These are phyloP conservation scores for Cercospora nicotianae DNA, from an alignment of 2,329 filamentous ascomycete species.

Conservation along the genomic window DNA sequence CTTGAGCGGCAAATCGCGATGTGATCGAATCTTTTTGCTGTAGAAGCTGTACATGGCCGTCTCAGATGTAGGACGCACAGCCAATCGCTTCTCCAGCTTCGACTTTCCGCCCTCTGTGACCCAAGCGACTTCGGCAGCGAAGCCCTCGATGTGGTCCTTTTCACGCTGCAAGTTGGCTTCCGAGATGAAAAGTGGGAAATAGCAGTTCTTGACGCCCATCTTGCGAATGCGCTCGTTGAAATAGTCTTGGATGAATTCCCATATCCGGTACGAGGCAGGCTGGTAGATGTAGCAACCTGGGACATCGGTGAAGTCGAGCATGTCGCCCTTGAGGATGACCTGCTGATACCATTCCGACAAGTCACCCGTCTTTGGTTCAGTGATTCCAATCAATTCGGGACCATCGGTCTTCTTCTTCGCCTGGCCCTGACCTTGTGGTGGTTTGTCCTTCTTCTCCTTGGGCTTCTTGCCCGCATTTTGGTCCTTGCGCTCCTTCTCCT, in stretches of 20 bases:
- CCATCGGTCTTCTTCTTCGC: slow-evolving; percentile 54
- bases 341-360: slow-evolving; percentile 97
- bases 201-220: slow-evolving; percentile 91
- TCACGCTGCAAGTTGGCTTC: slow-evolving; percentile 81
- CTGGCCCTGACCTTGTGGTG: slow-evolving; percentile 29
- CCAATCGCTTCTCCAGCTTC: slow-evolving; percentile 79
- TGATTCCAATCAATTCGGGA: slow-evolving; percentile 78
- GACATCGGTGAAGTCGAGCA: slow-evolving; percentile 98
- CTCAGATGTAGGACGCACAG: slow-evolving; percentile 68
- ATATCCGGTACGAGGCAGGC: slow-evolving; percentile 66
- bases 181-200: slow-evolving; percentile 94
- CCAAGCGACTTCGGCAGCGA: slow-evolving; percentile 89
- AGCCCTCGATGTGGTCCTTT: slow-evolving; percentile 98
- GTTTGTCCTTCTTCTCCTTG: slow-evolving; percentile 34
- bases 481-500: slow-evolving; percentile 40
- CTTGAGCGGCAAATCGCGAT: slow-evolving; percentile 89
- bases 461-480: slow-evolving; percentile 35
- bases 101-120: slow-evolving; percentile 88
- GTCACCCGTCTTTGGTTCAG: slow-evolving; percentile 78
- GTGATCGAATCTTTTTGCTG: slow-evolving; percentile 93
- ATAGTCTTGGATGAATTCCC: slow-evolving; percentile 63
- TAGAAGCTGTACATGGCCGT: slow-evolving; percentile 96
- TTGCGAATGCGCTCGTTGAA: slow-evolving; percentile 73
- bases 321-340: slow-evolving; percentile 91
- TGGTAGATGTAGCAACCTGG: slow-evolving; percentile 95